phyloP scores from a whole-genome alignment of 768 basidiomycete species.

The Crassisporium funariophilum region DNA sequence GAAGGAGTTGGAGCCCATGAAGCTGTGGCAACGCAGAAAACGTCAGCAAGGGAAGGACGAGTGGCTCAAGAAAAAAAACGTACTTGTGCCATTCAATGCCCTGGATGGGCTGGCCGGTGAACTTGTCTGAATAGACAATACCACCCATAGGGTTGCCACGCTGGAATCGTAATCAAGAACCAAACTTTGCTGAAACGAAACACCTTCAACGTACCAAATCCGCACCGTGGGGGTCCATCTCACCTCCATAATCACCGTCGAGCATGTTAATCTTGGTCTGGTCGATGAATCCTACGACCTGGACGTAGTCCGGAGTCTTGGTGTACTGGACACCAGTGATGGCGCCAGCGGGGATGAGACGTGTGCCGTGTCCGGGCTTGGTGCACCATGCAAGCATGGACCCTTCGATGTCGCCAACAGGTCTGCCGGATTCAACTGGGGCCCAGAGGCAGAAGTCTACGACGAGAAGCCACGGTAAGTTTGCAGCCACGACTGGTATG shows the following conservation, averaged over 20 bases:
- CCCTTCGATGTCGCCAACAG: conserved; percentile 71
- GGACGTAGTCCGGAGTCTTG: conserved; percentile 60
- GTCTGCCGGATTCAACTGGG: conserved; percentile 48
- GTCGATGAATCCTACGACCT: conserved; percentile 66
- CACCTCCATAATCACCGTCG: conserved; percentile 66
- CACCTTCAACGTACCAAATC: conserved; percentile 38
- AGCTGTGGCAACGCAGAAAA: conserved; percentile 46
- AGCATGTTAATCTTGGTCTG: conserved; percentile 62
- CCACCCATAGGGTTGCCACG: conserved; percentile 82
- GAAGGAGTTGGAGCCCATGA: conserved; percentile 53
- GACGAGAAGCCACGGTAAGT: too few relatives aligned
- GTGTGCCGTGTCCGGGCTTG: conserved; percentile 67
- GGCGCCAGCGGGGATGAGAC: conserved; percentile 67
- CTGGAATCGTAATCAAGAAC: conserved; percentile 40
- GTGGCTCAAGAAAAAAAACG: conserved; percentile 21
- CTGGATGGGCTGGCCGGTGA: conserved; percentile 50
- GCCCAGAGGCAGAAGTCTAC: conserved; percentile 77
- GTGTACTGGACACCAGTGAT: conserved; percentile 69
- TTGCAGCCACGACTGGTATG: conserved; percentile 65
- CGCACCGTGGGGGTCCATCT: conserved; percentile 78
- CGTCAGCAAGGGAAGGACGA: conserved; percentile 4
- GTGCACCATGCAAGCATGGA: conserved; percentile 80
- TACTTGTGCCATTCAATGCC: conserved; percentile 73
- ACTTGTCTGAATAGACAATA: conserved; percentile 63
- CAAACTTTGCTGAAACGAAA: background rate